Conservation (phyloP, 345 rosid species). For the Reutealis trisperma region DNA sequence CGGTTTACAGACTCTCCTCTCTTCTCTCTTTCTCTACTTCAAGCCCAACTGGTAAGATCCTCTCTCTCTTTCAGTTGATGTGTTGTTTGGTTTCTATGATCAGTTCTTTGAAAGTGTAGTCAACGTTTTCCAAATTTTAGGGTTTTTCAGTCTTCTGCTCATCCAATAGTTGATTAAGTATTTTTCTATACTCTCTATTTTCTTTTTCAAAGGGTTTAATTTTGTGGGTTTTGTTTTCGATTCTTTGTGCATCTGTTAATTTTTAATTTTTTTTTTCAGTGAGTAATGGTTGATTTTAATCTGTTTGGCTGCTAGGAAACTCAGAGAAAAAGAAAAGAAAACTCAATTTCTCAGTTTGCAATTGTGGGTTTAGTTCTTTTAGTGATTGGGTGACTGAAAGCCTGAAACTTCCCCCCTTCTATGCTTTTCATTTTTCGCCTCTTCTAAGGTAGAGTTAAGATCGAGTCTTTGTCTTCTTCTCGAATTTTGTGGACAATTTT, state of each 20-base stretch:
- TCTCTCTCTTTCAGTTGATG: conserved; percentile 9
- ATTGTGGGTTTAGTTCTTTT: not conserved
- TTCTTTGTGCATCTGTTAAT: not conserved
- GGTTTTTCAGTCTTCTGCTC: conserved; percentile 9
- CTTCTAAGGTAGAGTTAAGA: not conserved
- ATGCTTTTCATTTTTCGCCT: not conserved
- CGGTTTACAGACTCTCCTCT: not conserved
- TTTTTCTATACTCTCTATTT: not conserved
- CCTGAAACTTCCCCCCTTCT: not conserved
- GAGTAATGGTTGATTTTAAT: not conserved
- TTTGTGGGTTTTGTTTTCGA: conserved; percentile 1
- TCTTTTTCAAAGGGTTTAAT: not conserved
- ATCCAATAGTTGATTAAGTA: not conserved
- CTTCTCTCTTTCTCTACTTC: not conserved
- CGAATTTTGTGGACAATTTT: not conserved
- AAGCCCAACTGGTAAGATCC: conserved; percentile 6
- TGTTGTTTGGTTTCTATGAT: not conserved
- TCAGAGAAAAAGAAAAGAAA: no score
- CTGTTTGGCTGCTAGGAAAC: not conserved
- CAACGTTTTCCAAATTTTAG: conserved; percentile 13
- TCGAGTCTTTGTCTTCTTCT: not conserved
- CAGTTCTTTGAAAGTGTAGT: conserved; percentile 8
- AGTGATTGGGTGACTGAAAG: not conserved
- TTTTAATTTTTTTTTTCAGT: not conserved
- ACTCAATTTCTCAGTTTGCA: not conserved